Conservation (phyloP, 306 rosid genomes). For the Pueraria montana region DNA sequence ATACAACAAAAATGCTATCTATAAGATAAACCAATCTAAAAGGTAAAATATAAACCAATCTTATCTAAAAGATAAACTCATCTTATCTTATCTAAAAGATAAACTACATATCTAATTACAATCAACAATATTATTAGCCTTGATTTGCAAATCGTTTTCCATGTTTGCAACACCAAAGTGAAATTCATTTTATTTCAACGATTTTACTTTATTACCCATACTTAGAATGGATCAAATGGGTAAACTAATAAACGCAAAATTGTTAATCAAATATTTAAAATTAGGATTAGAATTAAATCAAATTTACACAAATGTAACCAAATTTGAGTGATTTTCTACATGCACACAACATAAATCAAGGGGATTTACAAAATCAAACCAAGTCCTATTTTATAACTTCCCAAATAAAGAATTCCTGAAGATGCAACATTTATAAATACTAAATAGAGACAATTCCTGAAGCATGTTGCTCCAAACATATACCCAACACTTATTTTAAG, state of each 20-base stretch:
- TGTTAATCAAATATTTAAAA: conserved; percentile 8
- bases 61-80: not conserved
- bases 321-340: conserved; percentile 5
- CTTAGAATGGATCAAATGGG: not conserved
- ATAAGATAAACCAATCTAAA: not conserved
- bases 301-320: not conserved
- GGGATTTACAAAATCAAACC: not conserved
- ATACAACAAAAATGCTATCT: not conserved
- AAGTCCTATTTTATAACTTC: conserved; percentile 25
- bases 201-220: conserved; percentile 1
- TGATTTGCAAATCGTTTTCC: conserved; percentile 16
- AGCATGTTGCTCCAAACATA: not conserved
- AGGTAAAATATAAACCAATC: not conserved
- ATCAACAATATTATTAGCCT: not conserved
- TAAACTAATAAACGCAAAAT: not conserved
- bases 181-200: conserved; percentile 13
- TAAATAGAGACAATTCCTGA: not conserved
- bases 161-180: conserved; percentile 9
- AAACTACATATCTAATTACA: not conserved
- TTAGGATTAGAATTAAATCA: conserved; percentile 11
- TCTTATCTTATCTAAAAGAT: not conserved
- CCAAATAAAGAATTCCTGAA: not conserved
- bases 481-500: not conserved
- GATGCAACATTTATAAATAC: not conserved
- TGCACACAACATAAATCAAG: not conserved